Evolutionary conservation across 2,329 filamentous ascomycete species (phyloP).

Genomic region (Colletotrichum sublineola): DNA sequence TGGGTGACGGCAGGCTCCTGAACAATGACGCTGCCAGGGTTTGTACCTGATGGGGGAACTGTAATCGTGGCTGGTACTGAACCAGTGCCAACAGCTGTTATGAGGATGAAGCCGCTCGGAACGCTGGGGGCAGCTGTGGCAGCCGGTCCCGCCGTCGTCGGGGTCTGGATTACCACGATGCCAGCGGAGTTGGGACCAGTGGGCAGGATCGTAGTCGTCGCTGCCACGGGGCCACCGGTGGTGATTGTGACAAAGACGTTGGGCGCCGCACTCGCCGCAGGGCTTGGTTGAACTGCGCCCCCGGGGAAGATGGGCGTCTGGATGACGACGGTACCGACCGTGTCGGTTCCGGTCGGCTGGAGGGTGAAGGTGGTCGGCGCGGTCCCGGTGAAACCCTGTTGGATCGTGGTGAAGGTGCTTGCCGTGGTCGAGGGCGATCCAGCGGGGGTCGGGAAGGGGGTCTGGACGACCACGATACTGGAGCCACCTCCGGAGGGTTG

Average conservation of each 20-base stretch:
- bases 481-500: conserved; percentile 30
- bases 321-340: conserved; percentile 31
- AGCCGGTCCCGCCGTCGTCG: neutral
- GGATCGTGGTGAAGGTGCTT: conserved; percentile 23
- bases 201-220: conserved; percentile 29
- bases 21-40: neutral
- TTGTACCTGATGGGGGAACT: conserved; percentile 4
- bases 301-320: conserved; percentile 35
- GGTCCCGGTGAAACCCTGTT: conserved; percentile 30
- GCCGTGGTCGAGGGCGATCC: neutral
- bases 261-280: neutral
- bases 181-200: conserved; percentile 12
- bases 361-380: conserved; percentile 25
- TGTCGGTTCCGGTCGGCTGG: conserved; percentile 17
- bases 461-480: conserved; percentile 38
- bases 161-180: conserved; percentile 32
- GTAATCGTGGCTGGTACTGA: neutral
- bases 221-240: conserved; percentile 24
- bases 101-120: conserved; percentile 13
- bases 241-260: conserved; percentile 26
- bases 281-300: neutral
- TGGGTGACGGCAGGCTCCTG: neutral
- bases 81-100: neutral
- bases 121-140: neutral
- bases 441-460: conserved; percentile 19